Conservation (phyloP, 495 filamentous ascomycete genomes). For the Penicillium argentinense region DNA sequence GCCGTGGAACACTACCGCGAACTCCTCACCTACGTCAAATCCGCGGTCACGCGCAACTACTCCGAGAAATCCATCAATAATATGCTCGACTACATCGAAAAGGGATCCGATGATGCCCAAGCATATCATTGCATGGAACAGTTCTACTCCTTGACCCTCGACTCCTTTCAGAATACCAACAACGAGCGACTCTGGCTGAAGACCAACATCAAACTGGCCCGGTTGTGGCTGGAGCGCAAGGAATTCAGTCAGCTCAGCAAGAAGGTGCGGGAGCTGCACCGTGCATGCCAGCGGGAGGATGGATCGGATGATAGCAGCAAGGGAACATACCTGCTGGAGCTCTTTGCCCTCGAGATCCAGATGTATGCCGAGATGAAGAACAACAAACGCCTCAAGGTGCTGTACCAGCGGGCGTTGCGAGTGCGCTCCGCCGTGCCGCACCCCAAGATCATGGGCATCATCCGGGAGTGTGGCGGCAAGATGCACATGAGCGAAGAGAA, state of each 20-base stretch:
- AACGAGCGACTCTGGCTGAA: conserved; percentile 98
- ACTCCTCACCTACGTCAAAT: conserved; percentile 95
- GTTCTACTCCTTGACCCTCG: conserved; percentile 90
- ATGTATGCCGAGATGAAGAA: conserved; percentile 98
- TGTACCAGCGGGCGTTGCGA: conserved; percentile 86
- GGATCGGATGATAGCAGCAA: conserved; percentile 93
- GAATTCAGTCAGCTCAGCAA: conserved; percentile 78
- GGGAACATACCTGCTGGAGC: conserved; percentile 92
- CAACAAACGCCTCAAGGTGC: conserved; percentile 91
- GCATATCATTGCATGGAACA: conserved; percentile 88
- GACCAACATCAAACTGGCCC: conserved; percentile 95
- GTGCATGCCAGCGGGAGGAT: conserved; percentile 84
- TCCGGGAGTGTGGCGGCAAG: conserved; percentile 97
- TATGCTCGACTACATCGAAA: conserved; percentile 98
- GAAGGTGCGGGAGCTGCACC: conserved; percentile 86
- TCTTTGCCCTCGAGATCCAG: conserved; percentile 96
- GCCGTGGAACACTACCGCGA: conserved; percentile 94
- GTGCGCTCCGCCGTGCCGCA: conserved; percentile 95
- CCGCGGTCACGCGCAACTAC: conserved; percentile 95
- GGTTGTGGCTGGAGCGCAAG: conserved; percentile 85
- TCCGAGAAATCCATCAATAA: conserved; percentile 99
- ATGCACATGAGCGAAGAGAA: conserved; percentile 99
- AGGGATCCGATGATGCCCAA: conserved; percentile 75
- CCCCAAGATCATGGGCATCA: conserved; percentile 98
- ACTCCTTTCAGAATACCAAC: conserved; percentile 95